These are phyloP conservation scores for Lepraria neglecta DNA, from an alignment of 495 filamentous ascomycete species.

Conservation along the genomic window DNA sequence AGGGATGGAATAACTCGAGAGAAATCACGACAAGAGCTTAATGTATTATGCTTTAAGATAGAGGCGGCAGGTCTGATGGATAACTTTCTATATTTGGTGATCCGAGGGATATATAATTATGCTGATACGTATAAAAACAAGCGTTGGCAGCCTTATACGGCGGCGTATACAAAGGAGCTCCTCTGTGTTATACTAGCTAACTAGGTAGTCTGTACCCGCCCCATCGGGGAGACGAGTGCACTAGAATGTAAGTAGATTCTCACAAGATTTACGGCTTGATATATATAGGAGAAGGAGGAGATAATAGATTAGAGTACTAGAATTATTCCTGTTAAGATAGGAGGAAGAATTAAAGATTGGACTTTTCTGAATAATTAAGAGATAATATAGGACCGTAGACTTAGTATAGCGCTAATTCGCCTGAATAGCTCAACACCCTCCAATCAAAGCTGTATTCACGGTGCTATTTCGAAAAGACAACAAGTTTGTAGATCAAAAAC, in stretches of 20 bases:
- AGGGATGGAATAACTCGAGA: too few species aligned
- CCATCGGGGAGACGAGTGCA: conserved; percentile 11
- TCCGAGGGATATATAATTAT: conserved; percentile 33
- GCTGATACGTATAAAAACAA: too few species aligned
- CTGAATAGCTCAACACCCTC: conserved; percentile 1
- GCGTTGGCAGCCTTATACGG: conserved; percentile 36
- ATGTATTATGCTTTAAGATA: too few species aligned
- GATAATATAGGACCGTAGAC: conserved; percentile 7
- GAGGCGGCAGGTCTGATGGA: too few species aligned
- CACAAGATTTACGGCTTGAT: conserved; percentile 4
- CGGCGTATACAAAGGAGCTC: conserved; percentile 35
- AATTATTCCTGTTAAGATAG: conserved; percentile 9
- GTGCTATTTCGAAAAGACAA: conserved; percentile 6
- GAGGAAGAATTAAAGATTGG: conserved; percentile 1
- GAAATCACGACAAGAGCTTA: too few species aligned
- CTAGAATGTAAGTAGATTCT: conserved; percentile 9
- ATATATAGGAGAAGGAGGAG: too few species aligned
- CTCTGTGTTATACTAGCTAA: conserved; percentile 9
- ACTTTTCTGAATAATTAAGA: not conserved
- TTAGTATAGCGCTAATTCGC: conserved; percentile 9
- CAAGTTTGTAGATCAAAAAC: conserved; percentile 6
- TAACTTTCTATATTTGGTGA: conserved; percentile 7
- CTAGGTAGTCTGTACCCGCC: conserved; percentile 1
- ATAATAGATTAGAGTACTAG: conserved; percentile 6
- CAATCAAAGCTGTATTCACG: conserved; percentile 2